Conservation (phyloP, 345 rosid species). For the Eucalyptus marginata region DNA sequence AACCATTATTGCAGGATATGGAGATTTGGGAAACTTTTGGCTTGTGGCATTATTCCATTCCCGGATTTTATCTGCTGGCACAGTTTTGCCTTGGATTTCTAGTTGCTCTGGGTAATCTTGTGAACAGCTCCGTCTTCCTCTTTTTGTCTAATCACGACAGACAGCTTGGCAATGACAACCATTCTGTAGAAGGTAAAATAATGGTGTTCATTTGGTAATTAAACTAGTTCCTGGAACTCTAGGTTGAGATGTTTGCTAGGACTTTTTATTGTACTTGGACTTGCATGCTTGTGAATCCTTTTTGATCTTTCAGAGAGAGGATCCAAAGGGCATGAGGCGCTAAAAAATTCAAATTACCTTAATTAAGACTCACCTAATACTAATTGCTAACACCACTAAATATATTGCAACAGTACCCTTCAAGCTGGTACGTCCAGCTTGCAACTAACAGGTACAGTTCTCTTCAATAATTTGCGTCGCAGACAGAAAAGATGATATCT, state of each 20-base stretch:
- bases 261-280: neutral
- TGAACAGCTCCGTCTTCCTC: constrained; percentile 22
- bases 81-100: constrained; percentile 34
- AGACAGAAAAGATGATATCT: neutral
- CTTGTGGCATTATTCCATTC: constrained; percentile 35
- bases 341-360: neutral
- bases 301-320: neutral
- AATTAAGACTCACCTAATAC: neutral
- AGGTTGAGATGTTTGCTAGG: neutral
- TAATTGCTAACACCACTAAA: neutral
- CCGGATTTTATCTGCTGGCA: constrained; percentile 32
- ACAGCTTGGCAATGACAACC: neutral
- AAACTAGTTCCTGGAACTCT: neutral
- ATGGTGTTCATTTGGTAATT: neutral
- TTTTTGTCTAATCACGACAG: constrained; percentile 15
- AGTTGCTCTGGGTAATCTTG: constrained; percentile 32
- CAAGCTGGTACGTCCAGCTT: neutral
- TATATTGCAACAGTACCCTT: neutral
- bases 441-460: neutral
- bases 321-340: neutral
- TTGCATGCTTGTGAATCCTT: neutral
- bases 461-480: neutral
- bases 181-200: constrained; percentile 11
- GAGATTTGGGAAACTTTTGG: constrained; percentile 35
- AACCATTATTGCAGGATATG: constrained; percentile 21